phyloP scores from a whole-genome alignment of 345 rosid genomes.

The Bruguiera parviflora region DNA sequence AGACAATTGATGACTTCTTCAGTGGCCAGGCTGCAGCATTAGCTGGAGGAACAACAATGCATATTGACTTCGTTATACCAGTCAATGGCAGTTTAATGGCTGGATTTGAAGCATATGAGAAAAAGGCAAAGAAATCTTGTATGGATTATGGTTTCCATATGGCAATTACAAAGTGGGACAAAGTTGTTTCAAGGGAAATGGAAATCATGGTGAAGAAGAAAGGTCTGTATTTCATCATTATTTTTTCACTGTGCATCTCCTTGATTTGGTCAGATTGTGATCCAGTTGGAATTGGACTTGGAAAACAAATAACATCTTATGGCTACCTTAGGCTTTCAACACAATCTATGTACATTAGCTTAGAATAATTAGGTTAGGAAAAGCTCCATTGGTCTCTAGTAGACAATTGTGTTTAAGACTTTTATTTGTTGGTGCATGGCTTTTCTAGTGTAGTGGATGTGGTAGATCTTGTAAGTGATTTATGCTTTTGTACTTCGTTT shows the following conservation, averaged over 20 bases:
- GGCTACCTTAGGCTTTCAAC: neutral
- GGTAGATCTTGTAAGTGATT: no score
- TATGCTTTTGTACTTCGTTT: no score
- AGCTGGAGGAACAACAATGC: conserved; percentile 99
- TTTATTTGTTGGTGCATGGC: no score
- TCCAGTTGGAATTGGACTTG: neutral
- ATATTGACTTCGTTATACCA: conserved; percentile 89
- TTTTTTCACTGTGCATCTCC: neutral
- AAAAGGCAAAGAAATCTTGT: conserved; percentile 65
- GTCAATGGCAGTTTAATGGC: conserved; percentile 69
- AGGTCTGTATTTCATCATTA: conserved; percentile 37
- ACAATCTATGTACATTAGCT: neutral
- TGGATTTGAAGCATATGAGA: conserved; percentile 67
- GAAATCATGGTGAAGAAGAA: conserved; percentile 81
- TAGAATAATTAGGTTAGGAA: neutral
- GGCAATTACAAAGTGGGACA: conserved; percentile 96
- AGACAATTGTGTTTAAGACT: no score
- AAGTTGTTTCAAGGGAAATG: conserved; percentile 75
- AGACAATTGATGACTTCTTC: conserved; percentile 82
- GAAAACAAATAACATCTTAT: neutral
- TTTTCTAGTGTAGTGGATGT: no score
- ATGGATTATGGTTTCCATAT: conserved; percentile 99
- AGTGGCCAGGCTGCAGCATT: conserved; percentile 99
- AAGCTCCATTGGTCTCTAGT: no score
- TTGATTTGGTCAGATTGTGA: conserved; percentile 4